Percentiles rank a stretch among this genome's conserved stretches.
phyloP scores from a whole-genome alignment of 2,329 filamentous ascomycete genomes.

The Hymenoscyphus infarciens region DNA sequence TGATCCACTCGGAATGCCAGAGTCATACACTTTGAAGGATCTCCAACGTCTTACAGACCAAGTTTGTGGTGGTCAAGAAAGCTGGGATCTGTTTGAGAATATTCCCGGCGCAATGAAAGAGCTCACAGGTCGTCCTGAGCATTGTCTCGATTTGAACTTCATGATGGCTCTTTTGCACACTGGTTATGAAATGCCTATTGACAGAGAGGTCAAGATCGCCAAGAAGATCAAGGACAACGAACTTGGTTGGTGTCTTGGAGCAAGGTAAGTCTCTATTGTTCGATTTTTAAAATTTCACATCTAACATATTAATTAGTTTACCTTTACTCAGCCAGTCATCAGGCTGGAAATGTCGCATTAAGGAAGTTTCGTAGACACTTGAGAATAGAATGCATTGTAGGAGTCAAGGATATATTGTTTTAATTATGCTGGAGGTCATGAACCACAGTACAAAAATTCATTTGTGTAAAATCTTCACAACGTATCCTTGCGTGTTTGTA shows the following conservation, averaged over 20 bases:
- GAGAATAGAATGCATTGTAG: constrained; percentile 26
- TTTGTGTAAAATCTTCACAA: neutral
- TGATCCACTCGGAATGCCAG: constrained; percentile 93
- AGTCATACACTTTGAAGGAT: constrained; percentile 89
- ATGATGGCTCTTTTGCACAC: constrained; percentile 91
- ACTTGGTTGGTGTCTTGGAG: constrained; percentile 95
- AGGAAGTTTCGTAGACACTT: constrained; percentile 60
- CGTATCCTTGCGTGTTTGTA: neutral
- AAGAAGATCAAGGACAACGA: constrained; percentile 99
- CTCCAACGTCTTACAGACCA: constrained; percentile 79
- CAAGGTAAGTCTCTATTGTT: constrained; percentile 62
- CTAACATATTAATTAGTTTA: constrained; percentile 57
- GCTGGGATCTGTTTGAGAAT: constrained; percentile 77
- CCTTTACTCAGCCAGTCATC: constrained; percentile 77
- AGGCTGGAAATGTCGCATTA: constrained; percentile 87
- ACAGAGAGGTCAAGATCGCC: constrained; percentile 92
- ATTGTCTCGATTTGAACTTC: constrained; percentile 93
- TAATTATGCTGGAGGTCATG: constrained; percentile 15
- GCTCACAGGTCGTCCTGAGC: constrained; percentile 77
- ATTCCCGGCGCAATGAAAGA: constrained; percentile 77
- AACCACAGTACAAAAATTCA: neutral
- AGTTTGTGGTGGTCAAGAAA: constrained; percentile 74
- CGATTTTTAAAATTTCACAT: neutral
- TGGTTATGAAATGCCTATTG: constrained; percentile 96
- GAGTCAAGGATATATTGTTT: constrained; percentile 20